These are phyloP conservation scores for Cicer bijugum DNA, from an alignment of 306 rosid genomes.

Conservation along the genomic window DNA sequence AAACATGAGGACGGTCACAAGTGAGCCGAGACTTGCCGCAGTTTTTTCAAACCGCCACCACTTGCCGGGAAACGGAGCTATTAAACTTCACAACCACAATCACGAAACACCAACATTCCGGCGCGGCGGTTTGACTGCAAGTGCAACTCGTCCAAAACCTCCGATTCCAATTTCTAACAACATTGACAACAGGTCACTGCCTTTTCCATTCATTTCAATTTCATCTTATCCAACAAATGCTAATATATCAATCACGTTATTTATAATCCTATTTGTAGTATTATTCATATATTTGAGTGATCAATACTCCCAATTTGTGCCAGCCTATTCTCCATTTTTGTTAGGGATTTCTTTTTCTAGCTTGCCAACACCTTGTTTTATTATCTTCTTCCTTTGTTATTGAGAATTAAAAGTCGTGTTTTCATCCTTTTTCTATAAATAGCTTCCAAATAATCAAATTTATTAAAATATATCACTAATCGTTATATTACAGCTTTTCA, in stretches of 20 bases:
- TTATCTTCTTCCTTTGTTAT: not conserved
- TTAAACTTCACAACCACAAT: not conserved
- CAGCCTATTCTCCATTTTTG: too few relatives aligned
- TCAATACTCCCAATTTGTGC: not conserved
- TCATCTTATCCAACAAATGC: not conserved
- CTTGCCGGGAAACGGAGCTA: not conserved
- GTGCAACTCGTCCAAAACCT: slow-evolving; percentile 22
- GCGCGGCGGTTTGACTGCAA: not conserved
- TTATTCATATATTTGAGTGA: slow-evolving; percentile 1
- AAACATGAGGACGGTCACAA: slow-evolving; percentile 15
- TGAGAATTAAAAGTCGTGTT: not conserved
- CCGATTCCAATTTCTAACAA: slow-evolving; percentile 3
- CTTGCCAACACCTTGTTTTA: not conserved
- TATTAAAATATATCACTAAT: too few relatives aligned
- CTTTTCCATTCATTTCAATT: not conserved
- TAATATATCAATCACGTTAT: not conserved
- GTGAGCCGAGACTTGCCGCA: not conserved
- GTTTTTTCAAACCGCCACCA: slow-evolving; percentile 26
- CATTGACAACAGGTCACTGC: slow-evolving; percentile 5
- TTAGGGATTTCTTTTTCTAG: not conserved
- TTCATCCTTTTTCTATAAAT: not conserved
- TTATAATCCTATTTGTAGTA: not conserved
- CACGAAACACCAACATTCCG: not conserved
- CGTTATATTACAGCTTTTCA: too few relatives aligned
- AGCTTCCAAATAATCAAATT: too few relatives aligned